phyloP scores from a whole-genome alignment of 2,329 filamentous ascomycete species.

The Ceratocystis smalleyi region DNA sequence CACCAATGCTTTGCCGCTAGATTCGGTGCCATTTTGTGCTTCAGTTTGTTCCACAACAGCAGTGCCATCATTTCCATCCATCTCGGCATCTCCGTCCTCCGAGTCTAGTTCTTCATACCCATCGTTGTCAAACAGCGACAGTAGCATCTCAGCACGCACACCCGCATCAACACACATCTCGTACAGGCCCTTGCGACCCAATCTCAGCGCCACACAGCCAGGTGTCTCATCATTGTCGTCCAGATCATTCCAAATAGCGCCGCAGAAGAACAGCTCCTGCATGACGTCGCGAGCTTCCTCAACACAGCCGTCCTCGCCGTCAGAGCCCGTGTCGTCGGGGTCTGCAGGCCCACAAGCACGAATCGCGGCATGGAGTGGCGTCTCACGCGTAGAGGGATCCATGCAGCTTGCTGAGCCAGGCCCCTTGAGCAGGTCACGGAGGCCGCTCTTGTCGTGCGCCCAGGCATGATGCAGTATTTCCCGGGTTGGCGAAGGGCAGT shows the following conservation, averaged over 20 bases:
- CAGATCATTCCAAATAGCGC: conserved; percentile 95
- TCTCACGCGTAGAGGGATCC: conserved; percentile 71
- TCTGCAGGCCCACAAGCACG: conserved; percentile 46
- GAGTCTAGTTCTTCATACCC: conserved; percentile 61
- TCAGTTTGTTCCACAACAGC: conserved; percentile 21
- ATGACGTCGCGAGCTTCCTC: conserved; percentile 53
- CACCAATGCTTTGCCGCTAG: conserved; percentile 19
- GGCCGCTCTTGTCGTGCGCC: conserved; percentile 45
- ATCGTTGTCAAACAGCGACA: conserved; percentile 52
- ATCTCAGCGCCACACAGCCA: conserved; percentile 61
- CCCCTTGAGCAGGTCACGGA: conserved; percentile 53
- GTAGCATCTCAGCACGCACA: conserved; percentile 73
- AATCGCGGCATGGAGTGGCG: conserved; percentile 79
- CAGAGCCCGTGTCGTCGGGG: conserved; percentile 20
- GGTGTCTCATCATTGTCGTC: conserved; percentile 79
- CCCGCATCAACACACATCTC: conserved; percentile 76
- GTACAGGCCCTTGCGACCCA: conserved; percentile 60
- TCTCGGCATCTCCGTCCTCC: conserved; percentile 32
- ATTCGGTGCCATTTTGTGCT: conserved; percentile 23
- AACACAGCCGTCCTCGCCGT: conserved; percentile 30
- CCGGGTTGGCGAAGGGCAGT: conserved; percentile 36
- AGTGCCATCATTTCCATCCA: conserved; percentile 24
- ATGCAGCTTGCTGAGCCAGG: conserved; percentile 56
- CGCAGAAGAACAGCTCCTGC: conserved; percentile 63
- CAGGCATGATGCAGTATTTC: conserved; percentile 40